Conservation (phyloP, 2,329 filamentous ascomycete species). For the Cylindrodendrum hubeiense region DNA sequence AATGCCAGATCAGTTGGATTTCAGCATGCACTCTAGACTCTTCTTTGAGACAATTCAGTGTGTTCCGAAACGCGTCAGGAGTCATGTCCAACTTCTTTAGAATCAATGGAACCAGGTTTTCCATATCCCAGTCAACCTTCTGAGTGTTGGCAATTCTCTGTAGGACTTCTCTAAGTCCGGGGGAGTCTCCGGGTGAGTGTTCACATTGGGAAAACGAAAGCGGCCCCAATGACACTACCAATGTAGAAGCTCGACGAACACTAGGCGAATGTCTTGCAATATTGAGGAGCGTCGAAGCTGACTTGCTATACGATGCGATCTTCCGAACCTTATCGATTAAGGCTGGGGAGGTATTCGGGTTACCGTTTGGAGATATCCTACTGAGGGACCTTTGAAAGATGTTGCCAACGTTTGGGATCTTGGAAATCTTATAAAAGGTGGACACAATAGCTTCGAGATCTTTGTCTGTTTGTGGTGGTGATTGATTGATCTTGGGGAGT, state of each 20-base stretch:
- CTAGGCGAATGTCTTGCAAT: conserved; percentile 6
- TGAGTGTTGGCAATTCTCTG: conserved; percentile 12
- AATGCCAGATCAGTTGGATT: conserved; percentile 37
- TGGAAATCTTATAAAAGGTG: conserved; percentile 14
- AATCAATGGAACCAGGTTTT: neutral
- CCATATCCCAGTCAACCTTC: conserved; percentile 10
- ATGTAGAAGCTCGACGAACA: neutral
- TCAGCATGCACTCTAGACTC: conserved; percentile 36
- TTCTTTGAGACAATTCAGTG: neutral
- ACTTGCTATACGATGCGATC: conserved; percentile 30
- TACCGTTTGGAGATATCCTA: neutral
- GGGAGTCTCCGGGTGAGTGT: neutral
- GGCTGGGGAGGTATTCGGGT: neutral
- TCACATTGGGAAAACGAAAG: neutral
- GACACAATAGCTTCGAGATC: conserved; percentile 21
- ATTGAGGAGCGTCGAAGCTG: conserved; percentile 17
- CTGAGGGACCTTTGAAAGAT: conserved; percentile 15
- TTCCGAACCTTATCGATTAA: conserved; percentile 31
- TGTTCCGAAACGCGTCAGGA: neutral
- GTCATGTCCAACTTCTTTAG: neutral
- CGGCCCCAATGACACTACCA: neutral
- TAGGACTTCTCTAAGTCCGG: neutral
- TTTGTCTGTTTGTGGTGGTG: neutral
- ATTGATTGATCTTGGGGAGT: neutral
- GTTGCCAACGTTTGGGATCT: conserved; percentile 5